Evolutionary conservation across 176 grass and related monocot species (phyloP).

Genomic region (Hyparrhenia diplandra): DNA sequence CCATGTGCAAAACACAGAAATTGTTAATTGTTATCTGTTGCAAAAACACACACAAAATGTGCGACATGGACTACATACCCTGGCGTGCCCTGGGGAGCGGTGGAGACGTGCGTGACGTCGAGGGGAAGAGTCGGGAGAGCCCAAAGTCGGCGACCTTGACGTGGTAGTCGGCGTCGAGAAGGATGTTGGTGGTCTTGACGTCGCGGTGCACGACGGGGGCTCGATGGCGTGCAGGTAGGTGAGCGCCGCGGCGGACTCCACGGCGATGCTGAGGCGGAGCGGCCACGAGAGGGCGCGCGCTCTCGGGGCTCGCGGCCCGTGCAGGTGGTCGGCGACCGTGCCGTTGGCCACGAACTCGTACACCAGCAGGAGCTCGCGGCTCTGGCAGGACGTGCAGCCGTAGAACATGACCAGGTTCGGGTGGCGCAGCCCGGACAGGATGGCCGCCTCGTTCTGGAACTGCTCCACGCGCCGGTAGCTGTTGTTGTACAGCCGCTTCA

Average conservation of each 20-base stretch:
- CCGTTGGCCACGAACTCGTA: conserved; percentile 90
- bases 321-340: conserved; percentile 87
- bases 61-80: conserved; percentile 43
- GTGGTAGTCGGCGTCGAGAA: conserved; percentile 69
- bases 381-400: conserved; percentile 78
- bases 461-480: conserved; percentile 78
- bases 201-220: conserved; percentile 87
- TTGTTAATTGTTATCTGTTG: no score
- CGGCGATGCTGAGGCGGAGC: conserved; percentile 61
- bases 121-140: conserved; percentile 81
- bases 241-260: conserved; percentile 82
- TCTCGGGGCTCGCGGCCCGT: conserved; percentile 56
- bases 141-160: conserved; percentile 96
- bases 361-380: conserved; percentile 81
- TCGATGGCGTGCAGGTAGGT: conserved; percentile 78
- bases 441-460: conserved; percentile 83
- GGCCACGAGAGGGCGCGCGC: conserved; percentile 71
- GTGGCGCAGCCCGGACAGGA: conserved; percentile 80
- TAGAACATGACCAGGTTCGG: conserved; percentile 86
- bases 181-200: conserved; percentile 89
- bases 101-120: conserved; percentile 83
- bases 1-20: background rate
- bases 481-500: conserved; percentile 86
- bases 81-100: conserved; percentile 84
- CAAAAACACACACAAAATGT: no score